Evolutionary conservation across 352 stramenopile species (phyloP), one percentile per base, ranked within the genome.

Genomic region (Pythium vanterpoolii): DNA sequence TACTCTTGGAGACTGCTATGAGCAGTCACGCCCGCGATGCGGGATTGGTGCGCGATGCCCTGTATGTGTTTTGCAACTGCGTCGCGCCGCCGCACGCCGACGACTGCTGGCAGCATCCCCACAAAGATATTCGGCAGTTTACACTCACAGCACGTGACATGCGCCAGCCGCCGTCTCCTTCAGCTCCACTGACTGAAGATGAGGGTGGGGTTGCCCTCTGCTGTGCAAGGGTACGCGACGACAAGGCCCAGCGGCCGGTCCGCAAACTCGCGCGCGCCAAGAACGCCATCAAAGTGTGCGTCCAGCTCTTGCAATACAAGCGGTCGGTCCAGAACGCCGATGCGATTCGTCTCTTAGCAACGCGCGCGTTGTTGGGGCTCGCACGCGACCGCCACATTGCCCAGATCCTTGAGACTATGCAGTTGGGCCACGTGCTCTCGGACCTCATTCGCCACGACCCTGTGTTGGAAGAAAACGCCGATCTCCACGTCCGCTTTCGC

Each of bases 351-450:
- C 49, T 96, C 21, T 58, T 95, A 16, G 79, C 88, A 1, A 93
- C 86, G 16, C 80, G 85, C n/a, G 84, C 82, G 7, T 65, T 96
- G 13, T 58, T 96, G 14, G 88, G 88, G 0, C 62, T 96, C 10
- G 83, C 88, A n/a, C 77, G 87, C 28, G 88, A 96, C 55, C 74
- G 83, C 3, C 86, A 96, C 28, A 94, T 96, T 53, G 84, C 86
- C 0, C 88, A 96, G 61, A 94, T 96, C 56, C 61, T 96, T 5
- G 86, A 96, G 61, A 93, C 95, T 44, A 96, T 96, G 88, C 85
- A 94, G 49, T 69, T 95, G 4, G 82, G 83, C 3, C 85, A 94
- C 52, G 38, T 95, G 18, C 67, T 96, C 8, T 95, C 86, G 0
- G 88, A 96, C 51, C 77, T 95, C 60, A 93, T 96, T 52, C 83